Percentiles rank a stretch among this genome's conserved stretches.
phyloP scores from a whole-genome alignment of 83 land plant species.

The Picea abies region DNA sequence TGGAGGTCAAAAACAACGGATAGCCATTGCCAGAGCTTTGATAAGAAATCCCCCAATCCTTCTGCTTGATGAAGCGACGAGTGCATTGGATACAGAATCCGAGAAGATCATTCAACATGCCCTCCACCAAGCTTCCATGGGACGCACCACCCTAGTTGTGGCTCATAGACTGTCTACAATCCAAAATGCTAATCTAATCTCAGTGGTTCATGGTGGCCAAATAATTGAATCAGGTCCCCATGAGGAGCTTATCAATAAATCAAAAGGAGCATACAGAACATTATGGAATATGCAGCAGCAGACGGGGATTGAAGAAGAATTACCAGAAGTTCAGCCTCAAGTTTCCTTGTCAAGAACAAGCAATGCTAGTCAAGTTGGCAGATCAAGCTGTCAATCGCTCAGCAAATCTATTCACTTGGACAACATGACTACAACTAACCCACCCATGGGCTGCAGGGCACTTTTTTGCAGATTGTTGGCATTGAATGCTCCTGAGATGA shows the following conservation, averaged over 20 bases:
- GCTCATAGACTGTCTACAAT: conserved; percentile 86
- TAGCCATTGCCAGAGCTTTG: conserved; percentile 83
- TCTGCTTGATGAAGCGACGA: conserved; percentile 90
- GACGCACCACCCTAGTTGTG: conserved; percentile 82
- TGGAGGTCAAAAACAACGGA: conserved; percentile 89
- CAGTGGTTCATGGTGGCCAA: conserved; percentile 51
- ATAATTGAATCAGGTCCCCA: conserved; percentile 70
- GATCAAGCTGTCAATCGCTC: conserved; percentile 27
- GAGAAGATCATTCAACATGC: conserved; percentile 78
- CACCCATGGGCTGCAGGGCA: conserved; percentile 25
- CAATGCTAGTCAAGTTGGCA: conserved; percentile 30
- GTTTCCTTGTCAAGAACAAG: conserved; percentile 29
- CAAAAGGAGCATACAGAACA: conserved; percentile 57
- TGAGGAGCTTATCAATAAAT: conserved; percentile 48
- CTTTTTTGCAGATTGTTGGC: conserved; percentile 54
- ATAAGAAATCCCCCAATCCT: conserved; percentile 75
- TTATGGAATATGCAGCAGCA: conserved; percentile 56
- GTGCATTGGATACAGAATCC: conserved; percentile 87
- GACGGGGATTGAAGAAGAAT: conserved; percentile 29
- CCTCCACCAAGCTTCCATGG: conserved; percentile 72
- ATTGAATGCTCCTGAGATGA: conserved; percentile 72
- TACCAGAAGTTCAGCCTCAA: background rate
- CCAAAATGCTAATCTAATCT: conserved; percentile 57
- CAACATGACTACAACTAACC: background rate
- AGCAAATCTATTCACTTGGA: conserved; percentile 17